Evolutionary conservation across 2,329 filamentous ascomycete species (phyloP).

Genomic region (Pseudogymnoascus sp.): DNA sequence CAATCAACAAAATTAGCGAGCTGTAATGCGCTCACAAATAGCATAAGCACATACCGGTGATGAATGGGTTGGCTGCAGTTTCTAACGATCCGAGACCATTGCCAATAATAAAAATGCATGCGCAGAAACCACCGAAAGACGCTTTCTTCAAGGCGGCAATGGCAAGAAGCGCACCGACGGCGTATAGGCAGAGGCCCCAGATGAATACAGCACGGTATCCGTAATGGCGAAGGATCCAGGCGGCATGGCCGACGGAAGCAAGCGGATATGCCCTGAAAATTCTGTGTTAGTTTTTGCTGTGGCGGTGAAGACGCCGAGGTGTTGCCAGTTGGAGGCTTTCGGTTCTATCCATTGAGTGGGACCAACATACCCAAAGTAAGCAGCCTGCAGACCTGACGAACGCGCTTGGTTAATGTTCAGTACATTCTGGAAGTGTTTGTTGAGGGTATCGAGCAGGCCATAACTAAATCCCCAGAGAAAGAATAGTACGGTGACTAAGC

Average conservation of each 20-base stretch:
- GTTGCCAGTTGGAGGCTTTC: neutral
- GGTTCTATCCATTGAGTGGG: neutral
- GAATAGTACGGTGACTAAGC: slow-evolving; percentile 39
- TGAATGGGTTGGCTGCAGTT: slow-evolving; percentile 60
- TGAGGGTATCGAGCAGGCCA: slow-evolving; percentile 34
- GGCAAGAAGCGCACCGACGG: slow-evolving; percentile 47
- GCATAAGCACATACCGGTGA: slow-evolving; percentile 25
- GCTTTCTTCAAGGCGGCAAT: slow-evolving; percentile 45
- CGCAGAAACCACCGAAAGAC: slow-evolving; percentile 33
- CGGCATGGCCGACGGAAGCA: slow-evolving; percentile 56
- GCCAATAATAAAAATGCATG: slow-evolving; percentile 54
- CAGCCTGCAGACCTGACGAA: slow-evolving; percentile 15
- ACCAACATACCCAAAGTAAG: slow-evolving; percentile 30
- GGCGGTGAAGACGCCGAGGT: neutral
- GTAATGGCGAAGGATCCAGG: slow-evolving; percentile 55
- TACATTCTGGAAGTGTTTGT: slow-evolving; percentile 33
- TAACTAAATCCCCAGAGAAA: slow-evolving; percentile 43
- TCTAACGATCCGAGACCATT: slow-evolving; percentile 65
- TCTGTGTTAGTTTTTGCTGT: neutral
- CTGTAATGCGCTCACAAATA: neutral
- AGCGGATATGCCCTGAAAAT: slow-evolving; percentile 50
- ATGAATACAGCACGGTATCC: slow-evolving; percentile 59
- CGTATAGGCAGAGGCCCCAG: slow-evolving; percentile 58
- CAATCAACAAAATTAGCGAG: neutral
- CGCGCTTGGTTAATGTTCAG: slow-evolving; percentile 26